These are phyloP conservation scores for Cyberlindnera samutprakarnensis DNA, from an alignment of 805 yeast genomes.

Conservation along the genomic window DNA sequence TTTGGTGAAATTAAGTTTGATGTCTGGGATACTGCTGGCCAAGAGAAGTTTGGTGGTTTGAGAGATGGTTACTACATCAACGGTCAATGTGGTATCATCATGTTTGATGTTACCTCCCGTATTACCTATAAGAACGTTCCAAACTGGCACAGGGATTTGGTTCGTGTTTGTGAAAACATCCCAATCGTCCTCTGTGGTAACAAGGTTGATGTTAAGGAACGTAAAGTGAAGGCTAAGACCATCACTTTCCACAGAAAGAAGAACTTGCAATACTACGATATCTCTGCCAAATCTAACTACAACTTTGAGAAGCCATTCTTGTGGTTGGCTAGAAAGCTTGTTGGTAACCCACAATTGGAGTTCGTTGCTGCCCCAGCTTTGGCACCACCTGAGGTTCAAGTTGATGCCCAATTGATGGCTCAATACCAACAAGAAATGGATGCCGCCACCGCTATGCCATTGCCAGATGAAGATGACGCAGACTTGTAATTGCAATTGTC, in stretches of 20 bases:
- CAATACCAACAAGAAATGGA: constrained; percentile 99
- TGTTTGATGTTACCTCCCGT: constrained; percentile 99
- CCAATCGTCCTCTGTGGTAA: constrained; percentile 99
- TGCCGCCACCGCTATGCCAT: constrained; percentile 98
- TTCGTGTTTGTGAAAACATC: constrained; percentile 99
- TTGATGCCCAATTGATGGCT: constrained; percentile 93
- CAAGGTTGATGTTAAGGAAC: constrained; percentile 99
- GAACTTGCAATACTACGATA: constrained; percentile 98
- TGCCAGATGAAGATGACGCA: constrained; percentile 99
- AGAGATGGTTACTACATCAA: constrained; percentile 99
- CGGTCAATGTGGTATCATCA: constrained; percentile 99
- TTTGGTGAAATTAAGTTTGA: constrained; percentile 98
- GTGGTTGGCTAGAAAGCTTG: constrained; percentile 99
- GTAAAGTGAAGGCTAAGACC: constrained; percentile 99
- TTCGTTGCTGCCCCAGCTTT: constrained; percentile 99
- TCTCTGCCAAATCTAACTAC: constrained; percentile 98
- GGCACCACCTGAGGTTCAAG: constrained; percentile 99
- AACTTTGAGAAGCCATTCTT: constrained; percentile 99
- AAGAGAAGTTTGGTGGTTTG: constrained; percentile 98
- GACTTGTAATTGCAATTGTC: too few species aligned
- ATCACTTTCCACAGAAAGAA: constrained; percentile 99
- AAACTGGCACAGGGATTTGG: constrained; percentile 99
- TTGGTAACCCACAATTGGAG: constrained; percentile 96
- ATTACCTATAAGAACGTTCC: constrained; percentile 99
- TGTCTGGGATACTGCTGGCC: constrained; percentile 99